Evolutionary conservation across 202 grass and related monocot species (phyloP).

Genomic region (Brachypodium distachyon): DNA sequence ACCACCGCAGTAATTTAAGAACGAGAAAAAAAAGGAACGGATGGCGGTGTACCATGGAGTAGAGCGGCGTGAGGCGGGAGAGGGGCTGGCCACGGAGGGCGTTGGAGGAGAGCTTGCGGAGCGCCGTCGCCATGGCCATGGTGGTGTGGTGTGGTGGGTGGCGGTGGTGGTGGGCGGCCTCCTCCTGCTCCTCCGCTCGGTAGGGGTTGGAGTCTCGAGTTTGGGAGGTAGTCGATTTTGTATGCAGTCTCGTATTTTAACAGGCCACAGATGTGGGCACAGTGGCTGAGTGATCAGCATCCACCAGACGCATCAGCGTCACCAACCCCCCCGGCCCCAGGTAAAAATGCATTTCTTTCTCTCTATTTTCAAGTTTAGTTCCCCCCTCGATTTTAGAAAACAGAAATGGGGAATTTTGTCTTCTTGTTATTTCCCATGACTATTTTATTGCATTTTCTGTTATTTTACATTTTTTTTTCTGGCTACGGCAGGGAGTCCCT

Average conservation of each 20-base stretch:
- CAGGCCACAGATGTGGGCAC: not conserved
- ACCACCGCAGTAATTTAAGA: not conserved
- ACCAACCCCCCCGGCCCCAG: not conserved
- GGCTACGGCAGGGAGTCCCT: not conserved
- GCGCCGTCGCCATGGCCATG: conserved; percentile 95
- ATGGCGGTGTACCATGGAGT: conserved; percentile 49
- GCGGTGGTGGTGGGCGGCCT: not conserved
- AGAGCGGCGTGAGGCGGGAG: conserved; percentile 59
- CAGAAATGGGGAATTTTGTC: not conserved
- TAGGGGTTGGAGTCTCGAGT: conserved; percentile 11
- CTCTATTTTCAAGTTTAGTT: not conserved
- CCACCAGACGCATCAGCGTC: conserved; percentile 23
- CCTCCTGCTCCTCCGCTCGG: not conserved
- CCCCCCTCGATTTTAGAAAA: not conserved
- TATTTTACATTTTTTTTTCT: not conserved
- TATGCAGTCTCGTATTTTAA: conserved; percentile 14
- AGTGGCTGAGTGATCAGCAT: conserved; percentile 10
- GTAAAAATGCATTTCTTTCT: not conserved
- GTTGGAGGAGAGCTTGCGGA: conserved; percentile 64
- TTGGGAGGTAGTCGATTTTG: conserved; percentile 20
- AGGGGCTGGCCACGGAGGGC: conserved; percentile 44
- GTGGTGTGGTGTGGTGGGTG: conserved; percentile 23
- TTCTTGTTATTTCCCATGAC: not conserved
- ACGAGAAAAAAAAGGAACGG: not conserved
- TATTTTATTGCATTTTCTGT: not conserved